Conservation (phyloP, 2,329 filamentous ascomycete genomes). For the Phyllosticta capitalensis region DNA sequence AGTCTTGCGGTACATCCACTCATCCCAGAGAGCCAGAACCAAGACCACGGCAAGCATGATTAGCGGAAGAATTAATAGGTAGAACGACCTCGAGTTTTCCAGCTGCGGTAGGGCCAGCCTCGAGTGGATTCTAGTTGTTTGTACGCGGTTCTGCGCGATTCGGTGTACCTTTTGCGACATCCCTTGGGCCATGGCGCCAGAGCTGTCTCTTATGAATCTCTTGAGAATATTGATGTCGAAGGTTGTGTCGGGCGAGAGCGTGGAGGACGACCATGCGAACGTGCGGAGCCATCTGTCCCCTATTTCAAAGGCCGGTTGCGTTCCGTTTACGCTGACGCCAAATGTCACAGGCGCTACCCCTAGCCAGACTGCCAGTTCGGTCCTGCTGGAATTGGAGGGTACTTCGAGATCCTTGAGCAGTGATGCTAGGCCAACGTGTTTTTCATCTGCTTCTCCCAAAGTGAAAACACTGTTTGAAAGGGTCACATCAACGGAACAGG, state of each 20-base stretch:
- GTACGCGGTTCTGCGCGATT: not conserved
- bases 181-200: not conserved
- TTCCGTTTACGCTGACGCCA: conserved; percentile 6
- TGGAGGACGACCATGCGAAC: not conserved
- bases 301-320: conserved; percentile 2
- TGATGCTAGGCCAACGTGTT: no score
- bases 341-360: conserved; percentile 9
- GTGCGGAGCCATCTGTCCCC: no score
- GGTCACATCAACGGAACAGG: conserved; percentile 6
- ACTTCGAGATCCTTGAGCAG: not conserved
- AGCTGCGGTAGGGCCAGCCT: not conserved
- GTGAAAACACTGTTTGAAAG: not conserved
- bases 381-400: no score
- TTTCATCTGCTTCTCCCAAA: not conserved
- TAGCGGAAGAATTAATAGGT: not conserved
- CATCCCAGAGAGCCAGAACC: not conserved
- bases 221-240: not conserved
- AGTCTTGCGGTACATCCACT: not conserved
- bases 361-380: conserved; percentile 11
- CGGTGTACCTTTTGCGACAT: not conserved
- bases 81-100: not conserved
- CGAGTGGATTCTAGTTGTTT: not conserved
- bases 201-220: conserved; percentile 3
- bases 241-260: not conserved
- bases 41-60: not conserved